Percentiles rank a stretch among this genome's conserved stretches.
phyloP scores from a whole-genome alignment of 805 yeast genomes.

The Yamadazyma scolyti region DNA sequence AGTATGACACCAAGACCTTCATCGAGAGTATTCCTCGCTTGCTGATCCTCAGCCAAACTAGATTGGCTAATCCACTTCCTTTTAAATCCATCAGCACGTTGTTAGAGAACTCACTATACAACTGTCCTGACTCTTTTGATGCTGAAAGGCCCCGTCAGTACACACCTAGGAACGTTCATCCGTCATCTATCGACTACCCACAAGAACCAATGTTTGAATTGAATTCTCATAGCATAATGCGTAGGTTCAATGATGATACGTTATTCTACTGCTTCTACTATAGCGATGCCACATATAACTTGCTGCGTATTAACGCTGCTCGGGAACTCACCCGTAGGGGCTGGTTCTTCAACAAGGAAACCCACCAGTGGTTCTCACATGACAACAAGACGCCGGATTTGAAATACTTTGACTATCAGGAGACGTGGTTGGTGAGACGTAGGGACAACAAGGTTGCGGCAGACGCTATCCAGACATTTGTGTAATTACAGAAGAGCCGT shows the following conservation, averaged over 20 bases:
- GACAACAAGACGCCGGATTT: constrained; percentile 55
- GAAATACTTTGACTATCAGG: constrained; percentile 83
- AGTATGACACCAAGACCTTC: constrained; percentile 8
- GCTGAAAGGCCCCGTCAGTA: constrained; percentile 80
- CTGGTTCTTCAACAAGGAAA: constrained; percentile 74
- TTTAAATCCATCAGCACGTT: constrained; percentile 51
- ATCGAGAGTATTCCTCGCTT: constrained; percentile 14
- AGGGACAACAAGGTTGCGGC: constrained; percentile 20
- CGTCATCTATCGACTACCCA: constrained; percentile 88
- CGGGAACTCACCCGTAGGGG: constrained; percentile 73
- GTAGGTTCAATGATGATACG: constrained; percentile 80
- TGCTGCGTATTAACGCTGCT: constrained; percentile 57
- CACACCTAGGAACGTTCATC: constrained; percentile 78
- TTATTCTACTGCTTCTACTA: constrained; percentile 91
- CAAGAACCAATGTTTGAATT: constrained; percentile 72
- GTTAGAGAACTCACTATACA: constrained; percentile 74
- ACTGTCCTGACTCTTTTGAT: constrained; percentile 92
- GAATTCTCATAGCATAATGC: constrained; percentile 56
- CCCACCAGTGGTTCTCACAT: constrained; percentile 77
- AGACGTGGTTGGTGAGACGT: constrained; percentile 48
- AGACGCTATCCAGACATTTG: constrained; percentile 4
- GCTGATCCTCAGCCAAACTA: constrained; percentile 30
- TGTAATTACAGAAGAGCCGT: too few species aligned
- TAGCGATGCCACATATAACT: constrained; percentile 38
- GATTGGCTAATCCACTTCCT: constrained; percentile 51